A percentile compares a stretch with the other conserved stretches of the same genome.
Conservation (phyloP, 495 filamentous ascomycete genomes). For the Usnea hakonensis region DNA sequence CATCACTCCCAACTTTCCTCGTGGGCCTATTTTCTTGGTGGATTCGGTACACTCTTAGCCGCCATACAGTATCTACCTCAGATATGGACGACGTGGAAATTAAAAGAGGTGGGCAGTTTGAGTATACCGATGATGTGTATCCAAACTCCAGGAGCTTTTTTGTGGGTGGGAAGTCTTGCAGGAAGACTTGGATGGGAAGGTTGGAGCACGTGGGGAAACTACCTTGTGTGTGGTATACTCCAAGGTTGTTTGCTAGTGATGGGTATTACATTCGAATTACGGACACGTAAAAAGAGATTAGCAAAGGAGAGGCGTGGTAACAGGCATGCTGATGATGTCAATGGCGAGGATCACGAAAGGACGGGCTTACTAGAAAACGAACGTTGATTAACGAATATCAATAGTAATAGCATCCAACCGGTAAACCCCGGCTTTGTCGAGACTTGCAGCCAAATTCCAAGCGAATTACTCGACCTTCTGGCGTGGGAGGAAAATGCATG, state of each 20-base stretch:
- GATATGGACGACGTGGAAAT: slow-evolving; percentile 78
- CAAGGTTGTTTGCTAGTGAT: slow-evolving; percentile 77
- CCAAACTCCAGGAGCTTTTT: slow-evolving; percentile 82
- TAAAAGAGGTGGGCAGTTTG: slow-evolving; percentile 78
- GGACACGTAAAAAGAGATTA: slow-evolving; percentile 13
- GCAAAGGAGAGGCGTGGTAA: slow-evolving; percentile 3
- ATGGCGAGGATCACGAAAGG: slow-evolving; percentile 10
- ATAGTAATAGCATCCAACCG: neutral
- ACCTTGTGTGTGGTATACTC: slow-evolving; percentile 73
- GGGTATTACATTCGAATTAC: slow-evolving; percentile 67
- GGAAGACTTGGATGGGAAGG: slow-evolving; percentile 70
- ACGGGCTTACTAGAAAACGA: slow-evolving; percentile 18
- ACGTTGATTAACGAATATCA: neutral
- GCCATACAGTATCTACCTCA: slow-evolving; percentile 90
- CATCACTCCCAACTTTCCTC: slow-evolving; percentile 50
- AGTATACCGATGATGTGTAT: slow-evolving; percentile 99
- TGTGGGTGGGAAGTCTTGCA: slow-evolving; percentile 81
- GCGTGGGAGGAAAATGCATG: neutral
- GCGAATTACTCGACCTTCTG: neutral
- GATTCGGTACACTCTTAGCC: slow-evolving; percentile 69
- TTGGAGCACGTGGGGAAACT: slow-evolving; percentile 94
- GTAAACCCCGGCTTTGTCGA: neutral
- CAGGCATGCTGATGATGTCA: neutral
- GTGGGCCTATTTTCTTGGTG: slow-evolving; percentile 80
- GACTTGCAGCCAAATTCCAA: neutral